phyloP scores from a whole-genome alignment of 2,329 filamentous ascomycete species.

The Neoascochyta sp. region DNA sequence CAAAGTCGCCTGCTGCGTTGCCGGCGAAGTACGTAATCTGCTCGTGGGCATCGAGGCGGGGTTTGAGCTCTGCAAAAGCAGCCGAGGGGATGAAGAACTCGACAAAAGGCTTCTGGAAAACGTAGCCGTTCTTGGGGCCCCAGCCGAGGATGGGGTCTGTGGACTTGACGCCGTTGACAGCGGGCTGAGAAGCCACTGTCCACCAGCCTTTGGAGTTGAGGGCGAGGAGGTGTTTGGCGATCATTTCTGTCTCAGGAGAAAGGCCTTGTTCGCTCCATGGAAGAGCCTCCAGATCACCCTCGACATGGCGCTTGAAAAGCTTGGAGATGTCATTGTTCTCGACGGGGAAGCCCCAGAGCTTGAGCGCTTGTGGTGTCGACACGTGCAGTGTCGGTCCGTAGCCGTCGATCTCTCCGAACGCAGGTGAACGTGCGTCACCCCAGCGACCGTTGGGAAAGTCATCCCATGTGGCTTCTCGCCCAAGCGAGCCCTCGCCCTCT shows the following conservation, averaged over 20 bases:
- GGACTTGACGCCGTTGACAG: conserved; percentile 80
- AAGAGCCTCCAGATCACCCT: conserved; percentile 73
- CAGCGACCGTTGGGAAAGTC: conserved; percentile 96
- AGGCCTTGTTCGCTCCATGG: conserved; percentile 93
- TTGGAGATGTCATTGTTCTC: conserved; percentile 67
- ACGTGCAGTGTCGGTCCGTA: conserved; percentile 96
- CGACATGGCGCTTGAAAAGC: conserved; percentile 77
- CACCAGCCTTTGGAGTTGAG: conserved; percentile 88
- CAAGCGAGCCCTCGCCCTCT: conserved; percentile 84
- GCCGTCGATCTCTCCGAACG: conserved; percentile 96
- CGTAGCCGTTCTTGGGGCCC: conserved; percentile 88
- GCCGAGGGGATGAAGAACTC: conserved; percentile 81
- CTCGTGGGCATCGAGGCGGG: conserved; percentile 62
- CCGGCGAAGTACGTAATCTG: conserved; percentile 83
- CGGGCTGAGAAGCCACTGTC: conserved; percentile 93
- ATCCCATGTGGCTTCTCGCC: conserved; percentile 96
- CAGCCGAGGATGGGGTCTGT: conserved; percentile 81
- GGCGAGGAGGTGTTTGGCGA: conserved; percentile 68
- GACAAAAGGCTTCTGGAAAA: conserved; percentile 98
- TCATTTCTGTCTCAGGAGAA: conserved; percentile 76
- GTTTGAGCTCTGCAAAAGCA: conserved; percentile 67
- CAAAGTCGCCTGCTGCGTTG: conserved; percentile 73
- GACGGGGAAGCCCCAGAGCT: conserved; percentile 78
- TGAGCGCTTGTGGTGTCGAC: conserved; percentile 75
- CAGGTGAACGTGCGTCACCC: conserved; percentile 80